Percentiles rank a stretch among this genome's conserved stretches.
phyloP scores from a whole-genome alignment of 192 early-diverging fungal genomes.

The Thoreauomyces humboldtii region DNA sequence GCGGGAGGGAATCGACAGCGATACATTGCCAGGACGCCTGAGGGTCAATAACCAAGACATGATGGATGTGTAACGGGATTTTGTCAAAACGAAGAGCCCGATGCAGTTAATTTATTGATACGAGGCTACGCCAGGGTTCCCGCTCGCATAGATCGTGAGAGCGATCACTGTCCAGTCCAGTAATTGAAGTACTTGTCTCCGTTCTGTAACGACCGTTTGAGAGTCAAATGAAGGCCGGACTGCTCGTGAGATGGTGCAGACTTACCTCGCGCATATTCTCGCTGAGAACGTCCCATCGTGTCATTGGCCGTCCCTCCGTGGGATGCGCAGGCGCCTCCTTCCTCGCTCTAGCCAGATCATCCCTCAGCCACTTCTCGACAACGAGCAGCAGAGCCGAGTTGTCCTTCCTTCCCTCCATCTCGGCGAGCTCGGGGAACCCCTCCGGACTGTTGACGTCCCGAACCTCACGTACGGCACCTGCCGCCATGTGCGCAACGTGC shows the following conservation, averaged over 20 bases:
- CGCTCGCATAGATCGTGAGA: no score
- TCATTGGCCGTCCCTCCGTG: conserved; percentile 34
- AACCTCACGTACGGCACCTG: conserved; percentile 50
- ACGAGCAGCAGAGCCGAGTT: conserved; percentile 57
- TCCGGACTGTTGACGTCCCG: conserved; percentile 34
- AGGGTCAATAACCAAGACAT: no score
- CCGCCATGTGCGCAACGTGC: conserved; percentile 66
- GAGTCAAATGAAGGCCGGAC: neutral
- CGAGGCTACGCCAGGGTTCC: no score
- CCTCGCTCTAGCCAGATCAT: conserved; percentile 46
- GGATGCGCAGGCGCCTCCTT: conserved; percentile 25
- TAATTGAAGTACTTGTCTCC: conserved; percentile 58
- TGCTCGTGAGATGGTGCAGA: neutral
- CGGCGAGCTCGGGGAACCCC: conserved; percentile 58
- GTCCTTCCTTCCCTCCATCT: conserved; percentile 6
- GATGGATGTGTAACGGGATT: no score
- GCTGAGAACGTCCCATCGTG: conserved; percentile 49
- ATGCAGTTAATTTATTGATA: no score
- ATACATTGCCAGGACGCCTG: no score
- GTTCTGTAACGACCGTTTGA: conserved; percentile 17
- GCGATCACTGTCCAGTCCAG: no score
- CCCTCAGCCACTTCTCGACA: conserved; percentile 65
- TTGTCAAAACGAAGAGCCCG: no score
- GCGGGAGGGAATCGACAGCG: no score
- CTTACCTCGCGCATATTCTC: conserved; percentile 52